Conservation (phyloP, 495 filamentous ascomycete genomes). For the Collariella sp. region DNA sequence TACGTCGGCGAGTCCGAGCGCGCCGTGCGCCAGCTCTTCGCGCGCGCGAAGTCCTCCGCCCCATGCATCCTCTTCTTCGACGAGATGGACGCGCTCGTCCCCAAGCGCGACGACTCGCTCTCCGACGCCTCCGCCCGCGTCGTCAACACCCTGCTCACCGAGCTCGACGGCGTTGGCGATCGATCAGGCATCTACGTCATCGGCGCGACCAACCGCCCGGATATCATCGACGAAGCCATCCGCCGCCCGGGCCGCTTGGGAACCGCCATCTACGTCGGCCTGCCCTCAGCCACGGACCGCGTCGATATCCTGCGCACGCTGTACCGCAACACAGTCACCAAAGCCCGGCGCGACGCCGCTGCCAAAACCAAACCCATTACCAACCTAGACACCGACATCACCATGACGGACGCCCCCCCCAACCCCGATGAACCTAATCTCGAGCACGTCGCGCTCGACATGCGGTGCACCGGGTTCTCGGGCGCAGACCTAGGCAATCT, state of each 20-base stretch:
- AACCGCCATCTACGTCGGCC: slow-evolving; percentile 80
- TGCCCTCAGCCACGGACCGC: slow-evolving; percentile 70
- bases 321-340: slow-evolving; percentile 52
- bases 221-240: slow-evolving; percentile 96
- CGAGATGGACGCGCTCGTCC: slow-evolving; percentile 88
- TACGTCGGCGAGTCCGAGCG: slow-evolving; percentile 94
- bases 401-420: not conserved
- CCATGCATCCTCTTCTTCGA: slow-evolving; percentile 98
- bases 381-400: not conserved
- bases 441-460: slow-evolving; percentile 53
- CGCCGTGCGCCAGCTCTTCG: slow-evolving; percentile 86
- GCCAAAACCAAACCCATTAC: slow-evolving; percentile 13
- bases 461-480: slow-evolving; percentile 70
- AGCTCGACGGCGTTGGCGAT: slow-evolving; percentile 78
- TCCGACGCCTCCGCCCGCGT: slow-evolving; percentile 80
- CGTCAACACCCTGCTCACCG: slow-evolving; percentile 94
- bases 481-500: slow-evolving; percentile 82
- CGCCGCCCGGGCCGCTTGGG: slow-evolving; percentile 85
- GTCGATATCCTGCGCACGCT: slow-evolving; percentile 79
- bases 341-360: slow-evolving; percentile 34
- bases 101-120: slow-evolving; percentile 69
- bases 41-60: slow-evolving; percentile 72
- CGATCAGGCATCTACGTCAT: slow-evolving; percentile 89
- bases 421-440: slow-evolving; percentile 31
- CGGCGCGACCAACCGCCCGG: slow-evolving; percentile 88